Evolutionary conservation across 202 grass and related monocot species (phyloP).

Genomic region (Elaeis oleifera): DNA sequence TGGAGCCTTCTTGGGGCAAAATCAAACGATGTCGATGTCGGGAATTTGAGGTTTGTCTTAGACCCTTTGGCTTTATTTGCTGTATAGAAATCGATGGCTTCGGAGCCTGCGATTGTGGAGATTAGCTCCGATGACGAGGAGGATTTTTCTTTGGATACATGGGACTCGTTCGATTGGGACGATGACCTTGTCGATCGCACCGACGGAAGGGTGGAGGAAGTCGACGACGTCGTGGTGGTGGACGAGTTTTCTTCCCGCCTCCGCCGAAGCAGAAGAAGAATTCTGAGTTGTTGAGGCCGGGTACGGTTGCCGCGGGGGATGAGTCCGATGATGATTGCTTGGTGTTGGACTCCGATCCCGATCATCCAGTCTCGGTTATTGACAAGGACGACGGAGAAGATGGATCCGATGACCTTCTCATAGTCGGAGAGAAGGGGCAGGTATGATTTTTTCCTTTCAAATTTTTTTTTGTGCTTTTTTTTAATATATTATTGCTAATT

Average conservation of each 20-base stretch:
- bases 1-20: too few species aligned
- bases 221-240: slow-evolving; percentile 55
- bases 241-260: slow-evolving; percentile 33
- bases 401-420: slow-evolving; percentile 61
- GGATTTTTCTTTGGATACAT: slow-evolving; percentile 9
- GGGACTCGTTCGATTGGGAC: slow-evolving; percentile 21
- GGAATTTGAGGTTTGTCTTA: too few species aligned
- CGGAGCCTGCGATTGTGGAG: slow-evolving; percentile 41
- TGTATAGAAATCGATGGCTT: slow-evolving; percentile 24
- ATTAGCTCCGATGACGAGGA: slow-evolving; percentile 99
- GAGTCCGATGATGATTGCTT: slow-evolving; percentile 62
- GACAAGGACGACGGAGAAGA: slow-evolving; percentile 24
- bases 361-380: slow-evolving; percentile 23
- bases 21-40: too few species aligned
- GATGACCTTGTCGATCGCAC: slow-evolving; percentile 19
- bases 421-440: slow-evolving; percentile 79
- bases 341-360: slow-evolving; percentile 69
- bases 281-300: not conserved
- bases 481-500: too few species aligned
- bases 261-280: slow-evolving; percentile 8
- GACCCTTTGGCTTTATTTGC: too few species aligned
- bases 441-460: slow-evolving; percentile 33
- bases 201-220: slow-evolving; percentile 23
- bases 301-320: not conserved
- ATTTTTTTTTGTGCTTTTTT: too few species aligned